phyloP scores from a whole-genome alignment of 495 filamentous ascomycete species.

The Recurvomyces mirabilis region DNA sequence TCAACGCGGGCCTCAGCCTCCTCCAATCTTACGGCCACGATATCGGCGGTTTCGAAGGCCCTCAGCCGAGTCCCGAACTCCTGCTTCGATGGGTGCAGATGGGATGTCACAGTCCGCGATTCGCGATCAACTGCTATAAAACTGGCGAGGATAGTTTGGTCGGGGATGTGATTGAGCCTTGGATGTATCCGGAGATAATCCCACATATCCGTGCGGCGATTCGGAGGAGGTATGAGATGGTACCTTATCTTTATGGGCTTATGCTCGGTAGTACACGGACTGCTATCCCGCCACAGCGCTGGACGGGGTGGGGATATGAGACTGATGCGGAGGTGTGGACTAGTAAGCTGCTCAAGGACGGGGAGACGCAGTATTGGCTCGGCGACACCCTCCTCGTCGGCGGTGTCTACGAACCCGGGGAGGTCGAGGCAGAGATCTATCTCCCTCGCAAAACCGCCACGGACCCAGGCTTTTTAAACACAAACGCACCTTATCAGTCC shows the following conservation, averaged over 20 bases:
- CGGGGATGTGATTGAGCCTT: constrained; percentile 61
- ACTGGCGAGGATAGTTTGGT: constrained; percentile 49
- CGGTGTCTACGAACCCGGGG: constrained; percentile 51
- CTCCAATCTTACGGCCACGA: constrained; percentile 56
- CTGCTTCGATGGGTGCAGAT: constrained; percentile 61
- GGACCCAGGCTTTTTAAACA: constrained; percentile 49
- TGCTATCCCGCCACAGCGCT: constrained; percentile 52
- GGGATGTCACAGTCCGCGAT: constrained; percentile 55
- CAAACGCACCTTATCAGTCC: constrained; percentile 49
- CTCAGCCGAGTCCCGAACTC: constrained; percentile 54
- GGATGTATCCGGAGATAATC: constrained; percentile 57
- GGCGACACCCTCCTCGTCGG: constrained; percentile 54
- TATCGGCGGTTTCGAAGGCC: constrained; percentile 62
- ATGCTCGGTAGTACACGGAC: constrained; percentile 46
- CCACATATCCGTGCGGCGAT: constrained; percentile 50
- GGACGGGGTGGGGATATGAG: constrained; percentile 60
- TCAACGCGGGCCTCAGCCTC: constrained; percentile 55
- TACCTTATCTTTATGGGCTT: constrained; percentile 57
- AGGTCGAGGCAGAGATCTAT: constrained; percentile 43
- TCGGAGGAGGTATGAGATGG: constrained; percentile 55
- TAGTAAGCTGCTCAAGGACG: constrained; percentile 35
- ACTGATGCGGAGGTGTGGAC: constrained; percentile 52
- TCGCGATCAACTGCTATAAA: constrained; percentile 68
- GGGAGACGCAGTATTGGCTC: constrained; percentile 61
- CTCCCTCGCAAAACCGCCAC: constrained; percentile 39